Evolutionary conservation across 192 early-diverging fungal genomes (phyloP), one percentile per base, ranked within the genome.

Genomic region (Coemansia sp.): DNA sequence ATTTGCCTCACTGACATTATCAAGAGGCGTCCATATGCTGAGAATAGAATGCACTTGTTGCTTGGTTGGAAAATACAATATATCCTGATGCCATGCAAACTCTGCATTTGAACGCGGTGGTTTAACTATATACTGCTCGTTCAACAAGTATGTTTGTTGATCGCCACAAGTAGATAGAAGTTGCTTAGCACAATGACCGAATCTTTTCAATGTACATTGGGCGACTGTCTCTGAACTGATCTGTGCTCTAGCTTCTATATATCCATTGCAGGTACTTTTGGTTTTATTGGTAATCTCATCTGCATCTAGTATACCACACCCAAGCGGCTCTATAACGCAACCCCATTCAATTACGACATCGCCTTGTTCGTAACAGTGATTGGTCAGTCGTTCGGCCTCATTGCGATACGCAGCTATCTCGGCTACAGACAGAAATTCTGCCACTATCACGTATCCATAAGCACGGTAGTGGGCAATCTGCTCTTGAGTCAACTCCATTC

Each of bases 121-220:
- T 62, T 82, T 82, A 30, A 77, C 75, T 30, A 82, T 76, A 61
- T 77, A 82, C 50, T 82, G 80, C 54, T 82, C 80, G 57, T 82
- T 82, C 36, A 82, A 64, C 39, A 77, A 36, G 53, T 51, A 62
- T n/a, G 50, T 31, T 24, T 11, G 1, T 9, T n/a, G 24, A 1
- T 53, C 31, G 6, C 21, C 33, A n/a, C 0, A 1, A 11, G 23
- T 25, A 10, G 22, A 14, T n/a, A 75, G 70, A 2, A 82, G 68
- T 54, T 71, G 68, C 24, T 57, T 52, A 3, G 80, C 80, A 23
- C 64, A 74, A 0, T 5, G n/a, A 5, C 80, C 80, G 23, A 71
- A 82, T 30, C 59, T 74, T 50, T 71, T 61, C 21, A 82, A 62
- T 7, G 69, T 70, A 57, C 78, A 74, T 17, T 32, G 52, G 9